phyloP scores from a whole-genome alignment of 352 stramenopile genomes.

The Pythium sukuiense region DNA sequence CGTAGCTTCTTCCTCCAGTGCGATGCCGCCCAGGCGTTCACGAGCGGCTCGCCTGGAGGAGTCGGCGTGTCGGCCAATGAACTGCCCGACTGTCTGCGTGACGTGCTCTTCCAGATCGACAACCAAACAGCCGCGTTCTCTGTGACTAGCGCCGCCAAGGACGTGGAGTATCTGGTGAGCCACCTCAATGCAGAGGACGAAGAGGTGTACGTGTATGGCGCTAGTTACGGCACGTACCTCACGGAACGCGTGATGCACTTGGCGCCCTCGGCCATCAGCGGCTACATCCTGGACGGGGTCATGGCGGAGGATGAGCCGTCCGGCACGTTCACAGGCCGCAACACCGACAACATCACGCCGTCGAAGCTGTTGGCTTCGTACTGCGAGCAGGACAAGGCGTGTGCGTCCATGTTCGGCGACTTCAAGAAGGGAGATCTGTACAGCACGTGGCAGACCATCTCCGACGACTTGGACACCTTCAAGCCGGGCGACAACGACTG shows the following conservation, averaged over 20 bases:
- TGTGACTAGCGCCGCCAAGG: constrained; percentile 43
- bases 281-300: constrained; percentile 50
- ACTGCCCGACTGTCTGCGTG: constrained; percentile 31
- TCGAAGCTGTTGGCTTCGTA: too few relatives aligned
- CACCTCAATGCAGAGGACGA: constrained; percentile 10
- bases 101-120: constrained; percentile 41
- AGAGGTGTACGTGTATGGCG: constrained; percentile 45
- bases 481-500: too few relatives aligned
- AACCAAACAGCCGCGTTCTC: constrained; percentile 38
- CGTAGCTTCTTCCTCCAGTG: constrained; percentile 42
- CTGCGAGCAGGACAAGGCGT: too few relatives aligned
- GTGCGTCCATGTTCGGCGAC: too few relatives aligned
- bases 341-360: too few relatives aligned
- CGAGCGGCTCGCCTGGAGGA: constrained; percentile 22
- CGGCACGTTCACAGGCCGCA: too few relatives aligned
- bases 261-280: constrained; percentile 31
- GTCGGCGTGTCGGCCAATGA: constrained; percentile 22
- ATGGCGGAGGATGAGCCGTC: constrained; percentile 2
- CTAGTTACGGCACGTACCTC: constrained; percentile 56
- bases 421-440: too few relatives aligned
- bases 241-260: constrained; percentile 53
- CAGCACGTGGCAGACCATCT: too few relatives aligned
- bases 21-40: constrained; percentile 34
- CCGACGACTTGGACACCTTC: too few relatives aligned
- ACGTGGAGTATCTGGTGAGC: constrained; percentile 29